These are phyloP conservation scores for Filosporella fistucella DNA, from an alignment of 495 filamentous ascomycete species.

Conservation along the genomic window DNA sequence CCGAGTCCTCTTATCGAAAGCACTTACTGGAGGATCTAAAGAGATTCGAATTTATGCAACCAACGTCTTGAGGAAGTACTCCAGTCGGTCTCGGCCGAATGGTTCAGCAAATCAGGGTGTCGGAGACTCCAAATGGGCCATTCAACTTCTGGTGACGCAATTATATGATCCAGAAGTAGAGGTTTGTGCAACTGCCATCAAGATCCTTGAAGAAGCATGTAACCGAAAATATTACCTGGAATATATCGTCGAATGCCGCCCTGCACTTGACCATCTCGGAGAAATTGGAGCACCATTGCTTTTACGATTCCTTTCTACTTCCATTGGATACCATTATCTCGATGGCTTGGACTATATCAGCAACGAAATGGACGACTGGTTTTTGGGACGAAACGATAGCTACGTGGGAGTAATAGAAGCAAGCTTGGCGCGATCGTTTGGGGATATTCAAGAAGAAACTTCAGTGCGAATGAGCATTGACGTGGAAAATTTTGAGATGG, in stretches of 20 bases:
- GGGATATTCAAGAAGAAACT: conserved; percentile 45
- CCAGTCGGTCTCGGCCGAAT: conserved; percentile 42
- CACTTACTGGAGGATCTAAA: conserved; percentile 85
- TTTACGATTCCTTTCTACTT: conserved; percentile 89
- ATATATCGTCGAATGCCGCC: conserved; percentile 92
- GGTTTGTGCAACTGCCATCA: conserved; percentile 92
- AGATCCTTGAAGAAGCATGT: conserved; percentile 95
- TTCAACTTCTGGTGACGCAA: conserved; percentile 91
- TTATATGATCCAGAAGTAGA: conserved; percentile 96
- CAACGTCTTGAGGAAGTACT: conserved; percentile 78
- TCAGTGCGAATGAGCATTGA: conserved; percentile 47
- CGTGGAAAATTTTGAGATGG: conserved; percentile 46
- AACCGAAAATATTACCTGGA: conserved; percentile 85
- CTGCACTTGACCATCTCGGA: conserved; percentile 92
- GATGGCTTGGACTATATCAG: conserved; percentile 97
- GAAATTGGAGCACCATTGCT: conserved; percentile 95
- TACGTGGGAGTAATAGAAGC: conserved; percentile 96
- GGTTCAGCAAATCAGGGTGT: conserved; percentile 25
- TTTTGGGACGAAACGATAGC: conserved; percentile 86
- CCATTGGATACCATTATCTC: conserved; percentile 94
- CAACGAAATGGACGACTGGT: conserved; percentile 99
- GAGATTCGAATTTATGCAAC: conserved; percentile 86
- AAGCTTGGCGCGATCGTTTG: conserved; percentile 83
- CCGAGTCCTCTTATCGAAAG: conserved; percentile 87
- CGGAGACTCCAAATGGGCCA: conserved; percentile 80